Evolutionary conservation across 345 rosid genomes (phyloP).

Genomic region (Aurinia saxatilis): DNA sequence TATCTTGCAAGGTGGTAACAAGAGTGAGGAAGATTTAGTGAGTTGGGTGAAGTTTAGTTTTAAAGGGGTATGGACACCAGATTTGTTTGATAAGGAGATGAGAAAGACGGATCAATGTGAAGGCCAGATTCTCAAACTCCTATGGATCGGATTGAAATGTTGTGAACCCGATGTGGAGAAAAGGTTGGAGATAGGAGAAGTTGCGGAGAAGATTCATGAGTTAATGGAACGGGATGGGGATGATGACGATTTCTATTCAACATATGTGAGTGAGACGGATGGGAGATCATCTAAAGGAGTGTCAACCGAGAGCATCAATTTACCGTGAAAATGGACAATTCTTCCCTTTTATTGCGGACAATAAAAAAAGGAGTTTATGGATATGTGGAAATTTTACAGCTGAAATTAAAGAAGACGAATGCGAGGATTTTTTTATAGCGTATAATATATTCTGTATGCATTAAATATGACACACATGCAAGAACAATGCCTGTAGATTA

Average conservation of each 20-base stretch:
- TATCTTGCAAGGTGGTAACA: conserved; percentile 44
- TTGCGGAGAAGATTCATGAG: conserved; percentile 52
- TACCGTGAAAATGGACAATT: not conserved
- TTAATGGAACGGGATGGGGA: conserved; percentile 39
- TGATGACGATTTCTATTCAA: conserved; percentile 50
- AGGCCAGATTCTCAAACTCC: conserved; percentile 41
- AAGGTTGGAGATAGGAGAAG: conserved; percentile 60
- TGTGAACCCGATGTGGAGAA: conserved; percentile 63
- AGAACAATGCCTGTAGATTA: not conserved
- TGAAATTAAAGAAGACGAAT: not conserved
- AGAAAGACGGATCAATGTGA: conserved; percentile 24
- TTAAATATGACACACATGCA: conserved; percentile 1
- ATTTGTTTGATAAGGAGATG: conserved; percentile 61
- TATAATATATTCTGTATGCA: not conserved
- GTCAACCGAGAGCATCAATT: conserved; percentile 22
- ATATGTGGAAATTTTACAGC: too few relatives aligned
- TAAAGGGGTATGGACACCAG: conserved; percentile 17
- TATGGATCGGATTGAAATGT: conserved; percentile 67
- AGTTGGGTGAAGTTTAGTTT: conserved; percentile 41
- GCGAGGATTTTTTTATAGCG: not conserved
- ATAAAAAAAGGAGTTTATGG: too few relatives aligned
- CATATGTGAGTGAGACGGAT: conserved; percentile 47
- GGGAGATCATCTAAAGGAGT: conserved; percentile 25
- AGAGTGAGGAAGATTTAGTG: conserved; percentile 39
- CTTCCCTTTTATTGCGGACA: not conserved